Evolutionary conservation across 805 yeast genomes (phyloP).

Genomic region (Metschnikowia shivogae): DNA sequence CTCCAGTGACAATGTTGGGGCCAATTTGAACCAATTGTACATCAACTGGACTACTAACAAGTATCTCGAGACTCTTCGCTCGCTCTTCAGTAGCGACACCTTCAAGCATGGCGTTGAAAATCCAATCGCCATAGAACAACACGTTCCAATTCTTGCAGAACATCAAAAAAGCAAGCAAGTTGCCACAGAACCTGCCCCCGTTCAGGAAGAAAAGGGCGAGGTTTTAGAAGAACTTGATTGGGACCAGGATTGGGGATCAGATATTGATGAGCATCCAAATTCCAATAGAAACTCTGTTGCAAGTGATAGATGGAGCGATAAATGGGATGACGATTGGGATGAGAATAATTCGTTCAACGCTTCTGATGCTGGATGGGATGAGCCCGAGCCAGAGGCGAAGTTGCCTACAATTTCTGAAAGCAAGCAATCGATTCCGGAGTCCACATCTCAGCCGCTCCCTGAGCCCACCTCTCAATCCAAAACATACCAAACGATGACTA

Average conservation of each 20-base stretch:
- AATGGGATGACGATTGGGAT: conserved; percentile 17
- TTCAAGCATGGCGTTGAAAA: conserved; percentile 9
- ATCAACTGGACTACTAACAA: conserved; percentile 31
- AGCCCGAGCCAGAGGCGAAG: not conserved
- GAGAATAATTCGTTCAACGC: conserved; percentile 9
- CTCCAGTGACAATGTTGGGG: conserved; percentile 18
- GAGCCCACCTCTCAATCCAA: not conserved
- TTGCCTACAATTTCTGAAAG: not conserved
- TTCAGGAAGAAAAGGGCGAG: not conserved
- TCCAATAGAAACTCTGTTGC: conserved; percentile 4
- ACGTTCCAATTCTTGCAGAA: conserved; percentile 15
- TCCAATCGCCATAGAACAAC: conserved; percentile 9
- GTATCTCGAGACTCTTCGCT: conserved; percentile 28
- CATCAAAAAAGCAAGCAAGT: not conserved
- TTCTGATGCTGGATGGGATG: not conserved
- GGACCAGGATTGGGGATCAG: conserved; percentile 18
- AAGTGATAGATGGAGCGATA: conserved; percentile 14
- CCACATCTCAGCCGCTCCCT: not conserved
- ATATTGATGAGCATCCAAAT: conserved; percentile 10
- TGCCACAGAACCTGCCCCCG: not conserved
- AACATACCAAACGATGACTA: not conserved
- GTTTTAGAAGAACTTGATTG: conserved; percentile 12
- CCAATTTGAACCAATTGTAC: conserved; percentile 26
- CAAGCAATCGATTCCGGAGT: not conserved
- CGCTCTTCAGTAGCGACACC: conserved; percentile 13